Base-by-base conservation (phyloP, 2,329 filamentous ascomycete species). In the Sporothrix humicola region DNA sequence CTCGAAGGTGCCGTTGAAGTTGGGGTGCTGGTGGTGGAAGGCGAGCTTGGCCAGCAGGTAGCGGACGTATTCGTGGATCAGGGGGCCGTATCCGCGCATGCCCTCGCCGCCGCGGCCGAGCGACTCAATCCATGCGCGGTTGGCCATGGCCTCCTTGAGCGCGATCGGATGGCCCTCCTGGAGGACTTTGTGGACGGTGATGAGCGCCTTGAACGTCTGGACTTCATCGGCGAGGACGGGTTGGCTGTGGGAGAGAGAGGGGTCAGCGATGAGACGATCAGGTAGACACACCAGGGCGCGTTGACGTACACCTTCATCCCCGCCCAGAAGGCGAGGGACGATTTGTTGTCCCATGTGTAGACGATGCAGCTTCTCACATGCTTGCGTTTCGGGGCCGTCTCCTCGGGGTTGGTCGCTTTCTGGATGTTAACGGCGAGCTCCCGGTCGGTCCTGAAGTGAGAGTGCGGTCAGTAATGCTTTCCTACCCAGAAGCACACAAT, bases 341-440 rank as follows among this genome's bases (percentile, higher is more conserved):
- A 97, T 85, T 97, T 97, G 86, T 99, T 94, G 84, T 99, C 96
- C 96, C 96, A 99, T 74, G 95, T 98, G 83, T 98, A 98, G 63
- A 99, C 95, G 79, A 99, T 99, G 81, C 94, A 97, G 82, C 93
- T 94, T 80, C 96, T 93, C 74, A 99, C 96, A 92, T 99, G 96
- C 85, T 99, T 99, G 79, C 89, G 88, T 82, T 91, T 91, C 52
- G 89, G 89, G 7, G 89, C 90, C 1, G 90, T 88, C 81, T 92
- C 90, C 77, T 92, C 90, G 78, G 85, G 85, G 79, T 86, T 92
- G 70, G 90, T 92, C 20, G 90, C 90, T 80, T 92, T 92, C 80
- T 87, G 87, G 78, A 92, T 92, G 82, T 91, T 91, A 82, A 92
- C 88, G 74, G 89, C 86, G 77, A 92, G 86, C 81, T 92, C 90